phyloP scores from a whole-genome alignment of 805 yeast genomes.

The Metschnikowia orientalis region DNA sequence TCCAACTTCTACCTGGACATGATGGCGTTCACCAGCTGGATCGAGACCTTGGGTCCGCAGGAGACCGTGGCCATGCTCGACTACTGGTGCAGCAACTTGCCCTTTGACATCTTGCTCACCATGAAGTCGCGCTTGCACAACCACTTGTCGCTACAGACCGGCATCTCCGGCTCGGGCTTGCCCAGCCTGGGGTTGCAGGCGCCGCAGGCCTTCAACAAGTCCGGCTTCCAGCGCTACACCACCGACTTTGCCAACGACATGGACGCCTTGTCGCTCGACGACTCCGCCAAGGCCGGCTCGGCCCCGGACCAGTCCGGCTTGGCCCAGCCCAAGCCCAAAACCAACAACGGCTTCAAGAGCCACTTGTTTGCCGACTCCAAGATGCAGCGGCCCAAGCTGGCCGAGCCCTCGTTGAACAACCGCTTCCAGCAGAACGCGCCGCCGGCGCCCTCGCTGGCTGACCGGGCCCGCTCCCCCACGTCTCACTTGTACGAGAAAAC shows the following conservation, averaged over 20 bases:
- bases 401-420: conserved; percentile 18
- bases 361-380: conserved; percentile 17
- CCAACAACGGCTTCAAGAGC: conserved; percentile 13
- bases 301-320: conserved; percentile 5
- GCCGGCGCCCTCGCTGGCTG: conserved; percentile 16
- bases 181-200: conserved; percentile 8
- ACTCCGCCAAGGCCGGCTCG: conserved; percentile 3
- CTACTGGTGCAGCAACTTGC: conserved; percentile 46
- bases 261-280: conserved; percentile 14
- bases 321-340: conserved; percentile 18
- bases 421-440: conserved; percentile 4
- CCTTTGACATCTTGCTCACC: conserved; percentile 48
- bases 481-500: conserved; percentile 42
- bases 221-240: conserved; percentile 6
- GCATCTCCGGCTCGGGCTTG: background rate
- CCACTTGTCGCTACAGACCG: conserved; percentile 20
- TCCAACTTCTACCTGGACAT: conserved; percentile 38
- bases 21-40: conserved; percentile 38
- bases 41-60: conserved; percentile 37
- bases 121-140: conserved; percentile 46
- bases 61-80: conserved; percentile 53
- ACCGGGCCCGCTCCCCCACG: conserved; percentile 38
- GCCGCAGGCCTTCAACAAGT: conserved; percentile 12
- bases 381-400: conserved; percentile 21
- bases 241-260: conserved; percentile 13